Conservation (phyloP, 441 rosid species). For the Aquilaria agallochum region DNA sequence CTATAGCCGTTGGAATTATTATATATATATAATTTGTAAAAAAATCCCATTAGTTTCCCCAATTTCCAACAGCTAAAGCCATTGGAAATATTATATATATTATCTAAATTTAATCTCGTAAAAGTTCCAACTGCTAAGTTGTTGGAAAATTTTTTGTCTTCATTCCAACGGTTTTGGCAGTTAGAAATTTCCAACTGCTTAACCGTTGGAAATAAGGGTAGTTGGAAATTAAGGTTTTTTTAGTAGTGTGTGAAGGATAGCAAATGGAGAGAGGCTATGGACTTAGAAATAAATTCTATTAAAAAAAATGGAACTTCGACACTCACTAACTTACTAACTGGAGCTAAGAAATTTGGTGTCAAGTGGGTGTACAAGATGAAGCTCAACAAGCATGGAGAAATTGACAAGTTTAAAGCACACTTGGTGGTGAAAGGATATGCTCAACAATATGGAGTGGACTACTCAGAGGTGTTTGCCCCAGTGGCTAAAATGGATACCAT, state of each 20-base stretch:
- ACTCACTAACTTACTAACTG: not conserved
- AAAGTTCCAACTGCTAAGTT: too few species aligned
- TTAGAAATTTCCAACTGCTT: too few species aligned
- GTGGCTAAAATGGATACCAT: not conserved
- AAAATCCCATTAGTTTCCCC: too few species aligned
- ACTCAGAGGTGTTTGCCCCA: not conserved
- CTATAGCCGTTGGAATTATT: too few species aligned
- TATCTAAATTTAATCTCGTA: too few species aligned
- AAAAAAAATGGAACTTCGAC: not conserved
- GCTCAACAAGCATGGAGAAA: not conserved
- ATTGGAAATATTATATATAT: too few species aligned
- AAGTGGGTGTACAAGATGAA: slow-evolving; percentile 5
- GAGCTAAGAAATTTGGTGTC: not conserved
- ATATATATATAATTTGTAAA: too few species aligned
- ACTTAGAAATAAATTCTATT: not conserved
- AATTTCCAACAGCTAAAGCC: too few species aligned
- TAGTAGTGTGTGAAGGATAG: not conserved
- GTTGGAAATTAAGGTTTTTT: too few species aligned
- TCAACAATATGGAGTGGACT: slow-evolving; percentile 4
- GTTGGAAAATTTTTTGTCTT: too few species aligned
- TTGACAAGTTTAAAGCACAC: not conserved
- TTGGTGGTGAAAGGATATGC: not conserved
- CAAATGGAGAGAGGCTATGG: not conserved
- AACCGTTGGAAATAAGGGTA: too few species aligned
- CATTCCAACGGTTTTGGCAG: too few species aligned